Percentiles rank a stretch among this genome's conserved stretches.
These are phyloP conservation scores for Auricularia sp. DNA, from an alignment of 768 basidiomycete genomes.

Conservation along the genomic window DNA sequence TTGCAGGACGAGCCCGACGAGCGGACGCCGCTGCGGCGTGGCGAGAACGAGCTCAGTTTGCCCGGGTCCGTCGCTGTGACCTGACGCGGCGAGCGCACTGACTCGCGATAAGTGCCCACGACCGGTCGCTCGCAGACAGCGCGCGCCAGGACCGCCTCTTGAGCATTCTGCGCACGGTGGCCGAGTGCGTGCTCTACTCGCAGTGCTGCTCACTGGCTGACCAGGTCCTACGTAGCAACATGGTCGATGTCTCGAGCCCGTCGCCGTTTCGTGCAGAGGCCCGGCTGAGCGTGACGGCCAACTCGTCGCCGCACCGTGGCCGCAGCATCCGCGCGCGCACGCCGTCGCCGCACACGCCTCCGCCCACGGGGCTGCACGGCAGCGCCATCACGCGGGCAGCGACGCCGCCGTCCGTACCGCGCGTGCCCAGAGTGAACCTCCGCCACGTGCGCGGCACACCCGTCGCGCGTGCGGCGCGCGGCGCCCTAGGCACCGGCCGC, in stretches of 20 bases:
- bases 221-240: neutral
- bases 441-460: neutral
- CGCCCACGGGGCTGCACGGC: neutral
- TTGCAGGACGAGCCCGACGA: neutral
- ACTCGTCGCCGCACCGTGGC: neutral
- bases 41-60: neutral
- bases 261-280: neutral
- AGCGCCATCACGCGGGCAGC: neutral
- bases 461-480: neutral
- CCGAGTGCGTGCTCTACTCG: neutral
- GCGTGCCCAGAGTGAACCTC: neutral
- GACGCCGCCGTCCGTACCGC: neutral
- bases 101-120: neutral
- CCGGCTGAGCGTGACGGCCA: neutral
- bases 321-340: neutral
- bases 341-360: neutral
- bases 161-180: neutral
- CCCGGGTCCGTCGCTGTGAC: neutral
- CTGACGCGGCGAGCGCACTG: neutral
- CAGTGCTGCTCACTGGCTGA: neutral
- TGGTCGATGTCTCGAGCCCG: neutral
- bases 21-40: neutral
- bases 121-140: neutral
- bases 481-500: neutral
- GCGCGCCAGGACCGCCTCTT: neutral